Evolutionary conservation across 2,329 filamentous ascomycete species (phyloP).

Genomic region (Dothideomycetes sp.): DNA sequence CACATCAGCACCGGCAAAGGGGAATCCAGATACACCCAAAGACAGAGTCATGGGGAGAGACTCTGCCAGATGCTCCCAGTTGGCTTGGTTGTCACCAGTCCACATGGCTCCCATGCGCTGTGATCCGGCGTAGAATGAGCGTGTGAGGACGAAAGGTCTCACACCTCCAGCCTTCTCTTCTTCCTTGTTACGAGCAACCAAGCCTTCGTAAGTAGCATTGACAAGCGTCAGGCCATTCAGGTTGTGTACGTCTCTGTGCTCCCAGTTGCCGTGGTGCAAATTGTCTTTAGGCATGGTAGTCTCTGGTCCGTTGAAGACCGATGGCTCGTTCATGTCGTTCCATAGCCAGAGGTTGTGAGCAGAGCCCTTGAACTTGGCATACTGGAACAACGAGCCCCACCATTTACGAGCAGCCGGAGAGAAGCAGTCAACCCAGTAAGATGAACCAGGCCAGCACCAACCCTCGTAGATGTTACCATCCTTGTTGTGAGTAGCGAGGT

Average conservation of each 20-base stretch:
- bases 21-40: constrained; percentile 86
- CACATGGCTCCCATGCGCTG: constrained; percentile 93
- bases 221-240: constrained; percentile 90
- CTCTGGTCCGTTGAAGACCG: constrained; percentile 96
- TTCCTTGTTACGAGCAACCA: constrained; percentile 76
- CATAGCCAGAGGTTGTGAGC: constrained; percentile 84
- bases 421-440: constrained; percentile 93
- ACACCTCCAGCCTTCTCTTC: constrained; percentile 45
- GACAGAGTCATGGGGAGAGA: constrained; percentile 89
- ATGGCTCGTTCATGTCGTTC: constrained; percentile 99
- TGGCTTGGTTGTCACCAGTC: constrained; percentile 95
- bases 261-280: constrained; percentile 81
- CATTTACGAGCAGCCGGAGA: constrained; percentile 84
- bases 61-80: constrained; percentile 82
- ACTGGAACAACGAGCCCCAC: constrained; percentile 87
- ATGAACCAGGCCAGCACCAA: constrained; percentile 98
- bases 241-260: constrained; percentile 95
- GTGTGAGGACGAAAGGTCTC: constrained; percentile 85
- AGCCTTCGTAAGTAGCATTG: constrained; percentile 82
- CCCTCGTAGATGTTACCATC: constrained; percentile 83
- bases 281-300: constrained; percentile 99
- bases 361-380: constrained; percentile 77
- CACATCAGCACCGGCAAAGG: constrained; percentile 90
- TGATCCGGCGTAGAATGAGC: constrained; percentile 83
- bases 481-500: constrained; percentile 80